Conservation (phyloP, 2,329 filamentous ascomycete genomes). For the Iodosphaeria phyllophila region DNA sequence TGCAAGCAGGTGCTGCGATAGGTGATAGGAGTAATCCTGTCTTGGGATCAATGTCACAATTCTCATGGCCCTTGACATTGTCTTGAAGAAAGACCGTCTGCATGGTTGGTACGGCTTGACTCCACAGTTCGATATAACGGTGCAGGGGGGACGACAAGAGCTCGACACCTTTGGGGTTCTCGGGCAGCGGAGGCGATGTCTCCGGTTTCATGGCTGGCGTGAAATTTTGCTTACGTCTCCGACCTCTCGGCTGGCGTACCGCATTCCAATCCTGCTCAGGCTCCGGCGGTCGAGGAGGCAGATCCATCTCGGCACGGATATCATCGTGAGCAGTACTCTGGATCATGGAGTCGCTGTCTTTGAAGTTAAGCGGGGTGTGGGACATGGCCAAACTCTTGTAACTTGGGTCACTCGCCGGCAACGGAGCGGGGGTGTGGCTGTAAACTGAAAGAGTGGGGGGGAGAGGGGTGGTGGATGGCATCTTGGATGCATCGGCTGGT, state of each 20-base stretch:
- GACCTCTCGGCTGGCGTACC: conserved; percentile 1
- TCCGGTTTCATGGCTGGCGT: background rate
- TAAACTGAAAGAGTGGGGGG: too few species aligned
- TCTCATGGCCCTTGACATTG: conserved; percentile 1
- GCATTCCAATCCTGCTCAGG: conserved; percentile 1
- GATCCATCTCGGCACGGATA: too few species aligned
- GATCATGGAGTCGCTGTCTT: too few species aligned
- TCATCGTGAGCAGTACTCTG: too few species aligned
- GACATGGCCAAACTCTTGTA: too few species aligned
- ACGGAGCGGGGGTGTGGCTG: too few species aligned
- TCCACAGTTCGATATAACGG: background rate
- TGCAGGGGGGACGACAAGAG: background rate
- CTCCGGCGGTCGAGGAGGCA: too few species aligned
- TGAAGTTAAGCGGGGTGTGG: too few species aligned
- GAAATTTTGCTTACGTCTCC: background rate
- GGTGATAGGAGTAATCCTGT: conserved; percentile 3
- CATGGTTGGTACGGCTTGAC: background rate
- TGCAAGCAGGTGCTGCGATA: conserved; percentile 3
- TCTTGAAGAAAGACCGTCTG: background rate
- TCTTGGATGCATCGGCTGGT: too few species aligned
- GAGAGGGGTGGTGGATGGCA: too few species aligned
- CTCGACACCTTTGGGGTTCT: conserved; percentile 1
- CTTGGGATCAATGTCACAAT: conserved; percentile 4
- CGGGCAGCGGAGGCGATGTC: conserved; percentile 1
- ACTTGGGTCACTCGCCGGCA: too few species aligned